Percentiles rank a stretch among this genome's conserved stretches.
Evolutionary conservation across 768 basidiomycete species (phyloP).

Genomic region (Mycena filopes): DNA sequence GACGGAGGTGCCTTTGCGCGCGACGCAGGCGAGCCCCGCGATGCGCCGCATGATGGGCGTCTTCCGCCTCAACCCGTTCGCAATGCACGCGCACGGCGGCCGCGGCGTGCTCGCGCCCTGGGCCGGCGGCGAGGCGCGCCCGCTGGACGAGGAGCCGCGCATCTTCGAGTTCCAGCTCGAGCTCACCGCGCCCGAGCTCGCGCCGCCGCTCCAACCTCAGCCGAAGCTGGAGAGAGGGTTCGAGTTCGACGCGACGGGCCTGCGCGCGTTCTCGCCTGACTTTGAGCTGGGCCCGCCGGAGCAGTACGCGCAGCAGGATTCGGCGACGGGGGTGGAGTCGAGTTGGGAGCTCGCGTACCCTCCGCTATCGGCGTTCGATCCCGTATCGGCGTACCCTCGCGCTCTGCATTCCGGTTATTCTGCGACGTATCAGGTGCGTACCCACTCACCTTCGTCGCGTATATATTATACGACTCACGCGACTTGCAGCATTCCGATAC

Average conservation of each 20-base stretch:
- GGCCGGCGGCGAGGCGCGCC: slow-evolving; percentile 63
- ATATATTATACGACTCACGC: not conserved
- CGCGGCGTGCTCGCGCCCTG: slow-evolving; percentile 51
- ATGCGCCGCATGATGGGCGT: slow-evolving; percentile 85
- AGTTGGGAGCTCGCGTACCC: slow-evolving; percentile 33
- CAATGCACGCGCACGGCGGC: slow-evolving; percentile 64
- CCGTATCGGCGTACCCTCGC: slow-evolving; percentile 27
- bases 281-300: slow-evolving; percentile 52
- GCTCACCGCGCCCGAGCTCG: slow-evolving; percentile 17
- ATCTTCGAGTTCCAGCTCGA: slow-evolving; percentile 76
- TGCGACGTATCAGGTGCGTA: slow-evolving; percentile 12
- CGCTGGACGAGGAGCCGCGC: slow-evolving; percentile 68
- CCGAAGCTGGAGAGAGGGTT: slow-evolving; percentile 11
- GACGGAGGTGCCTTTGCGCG: slow-evolving; percentile 78
- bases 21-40: slow-evolving; percentile 73
- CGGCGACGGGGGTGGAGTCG: slow-evolving; percentile 14
- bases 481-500: not conserved
- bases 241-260: slow-evolving; percentile 22
- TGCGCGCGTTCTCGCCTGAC: slow-evolving; percentile 53
- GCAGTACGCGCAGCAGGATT: slow-evolving; percentile 29
- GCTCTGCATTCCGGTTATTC: slow-evolving; percentile 15
- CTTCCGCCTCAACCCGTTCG: slow-evolving; percentile 81
- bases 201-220: too few species aligned
- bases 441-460: not conserved
- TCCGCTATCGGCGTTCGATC: slow-evolving; percentile 21